These are phyloP conservation scores for Dothideomycetes sp. DNA, from an alignment of 2,329 filamentous ascomycete species.

Conservation along the genomic window DNA sequence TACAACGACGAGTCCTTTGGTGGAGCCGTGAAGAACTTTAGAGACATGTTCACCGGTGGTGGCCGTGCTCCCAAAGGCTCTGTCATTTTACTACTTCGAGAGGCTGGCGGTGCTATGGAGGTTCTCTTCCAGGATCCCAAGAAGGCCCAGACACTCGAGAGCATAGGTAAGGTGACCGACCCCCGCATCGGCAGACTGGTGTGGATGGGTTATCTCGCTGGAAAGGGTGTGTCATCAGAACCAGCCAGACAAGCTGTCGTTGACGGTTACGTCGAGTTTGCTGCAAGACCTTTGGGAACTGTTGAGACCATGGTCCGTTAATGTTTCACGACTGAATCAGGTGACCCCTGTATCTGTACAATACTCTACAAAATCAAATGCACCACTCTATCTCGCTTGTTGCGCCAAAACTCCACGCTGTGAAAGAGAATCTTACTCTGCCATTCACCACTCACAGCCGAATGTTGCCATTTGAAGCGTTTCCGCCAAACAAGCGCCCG, in stretches of 20 bases:
- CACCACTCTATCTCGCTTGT: not conserved
- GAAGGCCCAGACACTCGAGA: slow-evolving; percentile 29
- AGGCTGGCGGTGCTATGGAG: slow-evolving; percentile 52
- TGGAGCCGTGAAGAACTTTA: slow-evolving; percentile 63
- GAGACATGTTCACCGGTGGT: slow-evolving; percentile 67
- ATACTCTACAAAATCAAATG: too few species aligned
- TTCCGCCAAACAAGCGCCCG: slow-evolving; percentile 22
- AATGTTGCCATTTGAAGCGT: slow-evolving; percentile 1
- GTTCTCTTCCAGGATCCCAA: slow-evolving; percentile 54
- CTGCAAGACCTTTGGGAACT: slow-evolving; percentile 77
- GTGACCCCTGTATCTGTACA: too few species aligned
- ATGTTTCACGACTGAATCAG: not conserved
- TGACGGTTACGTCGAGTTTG: slow-evolving; percentile 77
- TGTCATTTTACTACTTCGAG: slow-evolving; percentile 63
- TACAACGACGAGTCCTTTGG: slow-evolving; percentile 69
- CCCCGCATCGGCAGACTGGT: slow-evolving; percentile 70
- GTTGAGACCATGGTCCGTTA: slow-evolving; percentile 61
- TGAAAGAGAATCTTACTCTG: not conserved
- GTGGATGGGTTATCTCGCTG: slow-evolving; percentile 85
- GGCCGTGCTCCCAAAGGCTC: slow-evolving; percentile 67
- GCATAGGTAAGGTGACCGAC: slow-evolving; percentile 62
- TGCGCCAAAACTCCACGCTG: not conserved
- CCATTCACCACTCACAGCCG: slow-evolving; percentile 5
- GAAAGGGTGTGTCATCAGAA: slow-evolving; percentile 78
- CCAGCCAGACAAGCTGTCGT: slow-evolving; percentile 70